phyloP scores from a whole-genome alignment of 805 yeast species.

The Cyberlindnera sargentensis region DNA sequence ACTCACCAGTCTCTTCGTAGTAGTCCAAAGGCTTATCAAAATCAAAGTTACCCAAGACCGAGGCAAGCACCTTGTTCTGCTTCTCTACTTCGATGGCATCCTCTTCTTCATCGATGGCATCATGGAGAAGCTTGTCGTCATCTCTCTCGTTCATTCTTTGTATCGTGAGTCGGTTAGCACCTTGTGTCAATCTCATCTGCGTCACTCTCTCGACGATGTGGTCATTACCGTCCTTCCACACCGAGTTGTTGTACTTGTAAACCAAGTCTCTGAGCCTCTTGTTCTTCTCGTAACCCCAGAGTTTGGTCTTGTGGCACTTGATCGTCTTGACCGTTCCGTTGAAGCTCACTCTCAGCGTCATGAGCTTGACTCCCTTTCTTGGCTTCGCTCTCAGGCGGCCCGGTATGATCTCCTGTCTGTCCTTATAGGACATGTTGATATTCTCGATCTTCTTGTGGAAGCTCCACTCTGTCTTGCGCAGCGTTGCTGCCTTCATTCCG shows the following conservation, averaged over 20 bases:
- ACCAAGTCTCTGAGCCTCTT: constrained; percentile 57
- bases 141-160: constrained; percentile 7
- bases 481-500: constrained; percentile 27
- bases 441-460: constrained; percentile 31
- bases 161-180: constrained; percentile 8
- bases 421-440: constrained; percentile 31
- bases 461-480: constrained; percentile 32
- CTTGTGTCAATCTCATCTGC: constrained; percentile 13
- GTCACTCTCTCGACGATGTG: constrained; percentile 63
- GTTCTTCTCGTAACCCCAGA: constrained; percentile 86
- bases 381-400: constrained; percentile 59
- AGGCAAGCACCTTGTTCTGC: constrained; percentile 40
- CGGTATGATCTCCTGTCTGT: constrained; percentile 35
- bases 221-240: constrained; percentile 75
- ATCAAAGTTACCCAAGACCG: constrained; percentile 40
- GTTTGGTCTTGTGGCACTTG: constrained; percentile 62
- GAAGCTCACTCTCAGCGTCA: constrained; percentile 58
- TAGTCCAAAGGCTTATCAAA: constrained; percentile 45
- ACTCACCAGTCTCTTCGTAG: constrained; percentile 33
- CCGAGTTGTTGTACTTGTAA: constrained; percentile 51
- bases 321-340: constrained; percentile 51
- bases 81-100: constrained; percentile 35
- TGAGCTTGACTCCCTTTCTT: constrained; percentile 43
- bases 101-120: constrained; percentile 29
- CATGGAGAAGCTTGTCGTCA: constrained; percentile 14